These are phyloP conservation scores for Nakazawaea populi DNA, from an alignment of 805 yeast species.

Conservation along the genomic window DNA sequence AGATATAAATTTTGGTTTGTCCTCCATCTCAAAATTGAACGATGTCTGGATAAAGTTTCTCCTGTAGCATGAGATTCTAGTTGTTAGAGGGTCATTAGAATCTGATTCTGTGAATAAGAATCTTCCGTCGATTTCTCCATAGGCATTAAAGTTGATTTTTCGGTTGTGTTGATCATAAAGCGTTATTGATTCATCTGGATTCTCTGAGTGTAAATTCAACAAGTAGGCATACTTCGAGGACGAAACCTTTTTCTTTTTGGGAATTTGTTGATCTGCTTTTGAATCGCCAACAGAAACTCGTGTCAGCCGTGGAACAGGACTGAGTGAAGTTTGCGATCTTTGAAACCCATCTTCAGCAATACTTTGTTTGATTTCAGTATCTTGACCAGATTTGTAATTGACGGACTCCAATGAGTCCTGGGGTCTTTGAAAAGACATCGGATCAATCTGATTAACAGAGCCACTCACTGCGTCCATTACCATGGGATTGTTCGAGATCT, in stretches of 20 bases:
- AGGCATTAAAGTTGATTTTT: constrained; percentile 21
- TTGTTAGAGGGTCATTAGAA: constrained; percentile 25
- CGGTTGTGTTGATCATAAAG: constrained; percentile 26
- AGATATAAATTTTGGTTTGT: neutral
- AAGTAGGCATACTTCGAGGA: constrained; percentile 12
- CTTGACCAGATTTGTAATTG: neutral
- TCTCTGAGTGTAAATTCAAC: constrained; percentile 6
- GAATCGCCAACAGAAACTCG: neutral
- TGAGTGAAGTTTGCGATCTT: neutral
- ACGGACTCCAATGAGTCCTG: neutral
- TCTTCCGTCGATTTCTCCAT: constrained; percentile 36
- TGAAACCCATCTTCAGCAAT: neutral
- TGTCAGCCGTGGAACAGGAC: no score
- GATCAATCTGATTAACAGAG: neutral
- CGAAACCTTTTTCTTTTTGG: constrained; percentile 9
- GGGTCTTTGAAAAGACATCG: neutral
- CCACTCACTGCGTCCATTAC: neutral
- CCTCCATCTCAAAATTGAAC: constrained; percentile 9
- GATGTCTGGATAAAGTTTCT: constrained; percentile 34
- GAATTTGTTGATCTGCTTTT: neutral
- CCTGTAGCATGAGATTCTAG: constrained; percentile 39
- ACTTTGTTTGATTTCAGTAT: neutral
- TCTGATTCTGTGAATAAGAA: constrained; percentile 30
- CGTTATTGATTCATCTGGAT: neutral
- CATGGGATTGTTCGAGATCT: neutral